A percentile compares a stretch with the other conserved stretches of the same genome.
Conservation (phyloP, 176 grass and related monocot species). For the Hordeum vulgare region DNA sequence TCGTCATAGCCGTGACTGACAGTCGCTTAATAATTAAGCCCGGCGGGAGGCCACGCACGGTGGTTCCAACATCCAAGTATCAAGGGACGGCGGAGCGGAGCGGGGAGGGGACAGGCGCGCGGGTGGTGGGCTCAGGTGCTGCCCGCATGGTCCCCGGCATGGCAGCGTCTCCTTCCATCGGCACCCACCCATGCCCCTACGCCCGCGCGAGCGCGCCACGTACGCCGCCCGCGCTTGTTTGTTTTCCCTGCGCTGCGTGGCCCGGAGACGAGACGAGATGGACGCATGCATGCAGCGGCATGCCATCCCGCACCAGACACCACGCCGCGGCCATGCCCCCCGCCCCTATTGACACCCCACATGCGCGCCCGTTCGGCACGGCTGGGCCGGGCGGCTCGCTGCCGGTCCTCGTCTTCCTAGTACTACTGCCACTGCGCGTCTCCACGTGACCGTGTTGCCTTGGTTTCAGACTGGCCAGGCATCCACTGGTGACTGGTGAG, state of each 20-base stretch:
- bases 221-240: not conserved
- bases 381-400: not conserved
- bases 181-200: not conserved
- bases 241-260: not conserved
- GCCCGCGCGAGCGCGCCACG: not conserved
- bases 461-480: not conserved
- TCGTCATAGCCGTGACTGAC: not conserved
- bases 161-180: not conserved
- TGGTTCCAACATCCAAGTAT: not conserved
- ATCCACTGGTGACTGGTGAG: not conserved
- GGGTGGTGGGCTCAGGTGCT: conserved; percentile 11
- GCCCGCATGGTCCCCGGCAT: not conserved
- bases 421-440: not conserved
- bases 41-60: not conserved
- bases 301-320: not conserved
- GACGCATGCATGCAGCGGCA: not conserved
- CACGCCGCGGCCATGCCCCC: conserved; percentile 4
- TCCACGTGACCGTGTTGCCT: not conserved
- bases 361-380: not conserved
- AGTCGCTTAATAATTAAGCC: not conserved
- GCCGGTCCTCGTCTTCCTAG: not conserved
- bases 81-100: not conserved
- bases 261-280: not conserved
- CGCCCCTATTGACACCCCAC: not conserved
- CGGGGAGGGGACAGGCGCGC: not conserved